Percentiles rank a stretch among this genome's conserved stretches.
Evolutionary conservation across 176 grass and related monocot genomes (phyloP).

Genomic region (Juncus effusus): DNA sequence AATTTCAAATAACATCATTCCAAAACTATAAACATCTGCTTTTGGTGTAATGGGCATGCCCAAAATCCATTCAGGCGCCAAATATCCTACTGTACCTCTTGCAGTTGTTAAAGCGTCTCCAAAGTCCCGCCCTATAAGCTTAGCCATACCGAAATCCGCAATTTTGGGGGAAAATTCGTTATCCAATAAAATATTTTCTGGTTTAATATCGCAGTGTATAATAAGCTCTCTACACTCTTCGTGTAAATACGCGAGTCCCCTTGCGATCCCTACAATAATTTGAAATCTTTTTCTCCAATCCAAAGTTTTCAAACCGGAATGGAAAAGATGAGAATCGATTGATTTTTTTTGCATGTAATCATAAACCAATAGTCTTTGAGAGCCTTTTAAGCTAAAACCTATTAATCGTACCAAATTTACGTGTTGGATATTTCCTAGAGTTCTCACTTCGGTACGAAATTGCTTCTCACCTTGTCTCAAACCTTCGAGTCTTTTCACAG

Average conservation of each 20-base stretch:
- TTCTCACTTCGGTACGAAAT: slow-evolving; percentile 41
- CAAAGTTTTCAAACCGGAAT: slow-evolving; percentile 16
- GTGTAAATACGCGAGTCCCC: slow-evolving; percentile 44
- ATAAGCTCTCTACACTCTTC: slow-evolving; percentile 39
- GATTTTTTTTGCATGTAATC: slow-evolving; percentile 43
- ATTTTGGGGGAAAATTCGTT: slow-evolving; percentile 31
- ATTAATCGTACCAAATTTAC: slow-evolving; percentile 33
- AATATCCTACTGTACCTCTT: slow-evolving; percentile 47
- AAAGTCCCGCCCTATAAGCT: slow-evolving; percentile 42
- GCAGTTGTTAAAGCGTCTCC: slow-evolving; percentile 36
- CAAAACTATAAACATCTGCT: slow-evolving; percentile 50
- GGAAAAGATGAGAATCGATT: slow-evolving; percentile 25
- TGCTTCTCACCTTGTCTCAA: slow-evolving; percentile 44
- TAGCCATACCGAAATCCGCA: slow-evolving; percentile 48
- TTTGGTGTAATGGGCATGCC: slow-evolving; percentile 35
- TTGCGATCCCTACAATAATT: slow-evolving; percentile 35
- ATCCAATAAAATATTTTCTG: slow-evolving; percentile 45
- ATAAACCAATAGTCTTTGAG: slow-evolving; percentile 39
- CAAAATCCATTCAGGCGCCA: slow-evolving; percentile 48
- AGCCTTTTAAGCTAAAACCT: slow-evolving; percentile 35
- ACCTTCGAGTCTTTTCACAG: slow-evolving; percentile 43
- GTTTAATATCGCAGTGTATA: slow-evolving; percentile 51
- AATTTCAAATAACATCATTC: slow-evolving; percentile 51
- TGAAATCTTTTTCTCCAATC: slow-evolving; percentile 30
- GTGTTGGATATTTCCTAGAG: slow-evolving; percentile 37